Conservation (phyloP, 164 flowering plant genomes). For the grape (Vitis vinifera) region ASM3070453v1 NC_081811.1:4602001-4602500, state of each 20-base stretch:
- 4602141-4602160: not conserved
- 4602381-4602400: constrained; percentile 2
- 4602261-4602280: not conserved
- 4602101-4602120: constrained; percentile 43
- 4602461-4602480: constrained; percentile 21
- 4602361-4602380: not conserved
- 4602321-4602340: constrained; percentile 1
- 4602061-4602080: constrained; percentile 65
- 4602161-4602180: not conserved
- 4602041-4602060: constrained; percentile 74
- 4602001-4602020: constrained; percentile 61
- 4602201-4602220: not conserved
- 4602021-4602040: constrained; percentile 71
- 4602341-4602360: not conserved
- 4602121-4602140: not conserved
- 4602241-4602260: not conserved
- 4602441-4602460: constrained; percentile 21
- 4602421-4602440: constrained; percentile 47
- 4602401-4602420: constrained; percentile 24
- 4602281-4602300: not conserved
- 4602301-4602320: not conserved
- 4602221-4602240: not conserved
- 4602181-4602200: not conserved
- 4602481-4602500: constrained; percentile 34
- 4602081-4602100: constrained; percentile 4